Evolutionary conservation across 345 rosid genomes (phyloP).

Genomic region (Camelina hispida): DNA sequence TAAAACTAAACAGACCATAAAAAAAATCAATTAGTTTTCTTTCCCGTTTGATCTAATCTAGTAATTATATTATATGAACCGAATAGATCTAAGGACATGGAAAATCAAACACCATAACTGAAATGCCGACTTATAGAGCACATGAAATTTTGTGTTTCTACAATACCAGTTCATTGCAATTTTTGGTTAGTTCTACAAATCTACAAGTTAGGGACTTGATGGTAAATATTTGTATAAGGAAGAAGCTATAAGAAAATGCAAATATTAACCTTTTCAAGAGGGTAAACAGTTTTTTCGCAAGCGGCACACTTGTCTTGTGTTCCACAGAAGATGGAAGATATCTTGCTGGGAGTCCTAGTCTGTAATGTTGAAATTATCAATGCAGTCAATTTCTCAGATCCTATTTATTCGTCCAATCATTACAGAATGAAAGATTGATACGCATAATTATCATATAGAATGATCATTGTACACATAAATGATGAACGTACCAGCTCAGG

Average conservation of each 20-base stretch:
- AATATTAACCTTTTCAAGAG: conserved; percentile 81
- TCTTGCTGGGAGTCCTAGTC: conserved; percentile 78
- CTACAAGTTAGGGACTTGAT: too few relatives aligned
- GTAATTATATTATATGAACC: not conserved
- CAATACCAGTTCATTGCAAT: not conserved
- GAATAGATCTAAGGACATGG: not conserved
- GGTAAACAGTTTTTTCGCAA: conserved; percentile 89
- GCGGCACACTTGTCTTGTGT: conserved; percentile 94
- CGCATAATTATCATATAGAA: not conserved
- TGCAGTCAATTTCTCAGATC: conserved; percentile 14
- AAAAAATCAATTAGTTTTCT: not conserved
- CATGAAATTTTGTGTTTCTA: not conserved
- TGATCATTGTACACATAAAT: not conserved
- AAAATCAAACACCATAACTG: not conserved
- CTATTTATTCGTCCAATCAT: not conserved
- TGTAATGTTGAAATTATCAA: conserved; percentile 43
- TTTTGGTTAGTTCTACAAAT: too few relatives aligned
- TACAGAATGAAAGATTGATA: not conserved
- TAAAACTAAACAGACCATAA: not conserved
- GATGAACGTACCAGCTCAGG: conserved; percentile 62
- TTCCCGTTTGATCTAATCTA: not conserved
- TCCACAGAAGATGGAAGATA: conserved; percentile 86
- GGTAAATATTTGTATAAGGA: too few relatives aligned
- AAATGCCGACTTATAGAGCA: not conserved
- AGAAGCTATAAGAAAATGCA: not conserved